These are phyloP conservation scores for Bombardia bombarda DNA, from an alignment of 495 filamentous ascomycete species.

Conservation along the genomic window DNA sequence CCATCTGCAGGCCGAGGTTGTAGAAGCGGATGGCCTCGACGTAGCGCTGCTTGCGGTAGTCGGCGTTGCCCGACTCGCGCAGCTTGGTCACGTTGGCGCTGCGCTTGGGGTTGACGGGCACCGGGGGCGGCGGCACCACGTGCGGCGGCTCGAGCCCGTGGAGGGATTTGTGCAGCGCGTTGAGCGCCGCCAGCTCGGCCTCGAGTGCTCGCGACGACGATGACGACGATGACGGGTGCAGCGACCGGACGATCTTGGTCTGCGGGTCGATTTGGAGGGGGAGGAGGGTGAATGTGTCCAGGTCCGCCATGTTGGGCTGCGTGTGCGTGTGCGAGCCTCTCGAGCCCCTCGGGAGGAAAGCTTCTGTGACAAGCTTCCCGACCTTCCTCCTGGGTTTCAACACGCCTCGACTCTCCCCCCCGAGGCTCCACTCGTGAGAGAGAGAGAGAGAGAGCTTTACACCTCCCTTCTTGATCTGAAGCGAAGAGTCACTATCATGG, in stretches of 20 bases:
- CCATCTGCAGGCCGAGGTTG: conserved; percentile 80
- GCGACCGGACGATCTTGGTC: conserved; percentile 51
- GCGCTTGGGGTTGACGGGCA: conserved; percentile 80
- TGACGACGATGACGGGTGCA: conserved; percentile 2
- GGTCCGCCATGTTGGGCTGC: conserved; percentile 43
- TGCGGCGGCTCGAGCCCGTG: conserved; percentile 49
- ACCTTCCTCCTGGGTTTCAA: background rate
- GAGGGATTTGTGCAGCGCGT: conserved; percentile 65
- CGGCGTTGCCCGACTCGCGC: conserved; percentile 75
- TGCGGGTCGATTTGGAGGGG: conserved; percentile 72
- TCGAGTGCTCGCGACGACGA: conserved; percentile 37
- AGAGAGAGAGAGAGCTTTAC: too few relatives aligned
- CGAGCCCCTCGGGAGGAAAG: background rate
- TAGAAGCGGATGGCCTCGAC: conserved; percentile 74
- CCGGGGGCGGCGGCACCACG: conserved; percentile 60
- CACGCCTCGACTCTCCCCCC: background rate
- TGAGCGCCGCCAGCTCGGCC: conserved; percentile 61
- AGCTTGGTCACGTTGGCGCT: conserved; percentile 80
- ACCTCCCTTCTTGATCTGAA: background rate
- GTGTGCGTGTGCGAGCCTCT: background rate
- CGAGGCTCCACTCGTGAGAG: too few relatives aligned
- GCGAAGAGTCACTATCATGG: background rate
- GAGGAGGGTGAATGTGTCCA: conserved; percentile 75
- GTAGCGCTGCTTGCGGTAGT: conserved; percentile 68
- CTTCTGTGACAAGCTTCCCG: too few relatives aligned